These are phyloP conservation scores for Phytopythium oedochilum DNA, from an alignment of 352 stramenopile genomes.

Conservation along the genomic window DNA sequence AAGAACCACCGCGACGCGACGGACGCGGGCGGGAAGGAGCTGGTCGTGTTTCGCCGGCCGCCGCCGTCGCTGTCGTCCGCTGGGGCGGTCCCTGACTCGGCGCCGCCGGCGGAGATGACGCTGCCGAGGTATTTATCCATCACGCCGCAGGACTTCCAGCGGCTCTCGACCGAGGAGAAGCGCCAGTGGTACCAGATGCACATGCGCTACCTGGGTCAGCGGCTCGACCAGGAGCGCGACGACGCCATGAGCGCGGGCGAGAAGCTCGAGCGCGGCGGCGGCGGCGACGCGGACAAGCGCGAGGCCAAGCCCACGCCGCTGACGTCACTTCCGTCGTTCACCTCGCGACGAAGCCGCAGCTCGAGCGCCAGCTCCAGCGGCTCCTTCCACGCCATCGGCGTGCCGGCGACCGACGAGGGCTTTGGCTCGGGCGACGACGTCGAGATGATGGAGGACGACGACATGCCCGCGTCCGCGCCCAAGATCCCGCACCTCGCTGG, in stretches of 20 bases:
- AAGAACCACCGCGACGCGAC: conserved; percentile 18
- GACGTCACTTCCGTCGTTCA: conserved; percentile 2
- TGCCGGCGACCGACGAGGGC: conserved; percentile 25
- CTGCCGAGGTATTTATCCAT: conserved; percentile 41
- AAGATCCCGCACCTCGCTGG: conserved; percentile 30
- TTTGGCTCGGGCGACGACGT: conserved; percentile 31
- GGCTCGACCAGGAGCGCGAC: conserved; percentile 5
- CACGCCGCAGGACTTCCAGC: conserved; percentile 38
- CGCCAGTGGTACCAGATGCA: conserved; percentile 31
- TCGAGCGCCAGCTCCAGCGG: conserved; percentile 25
- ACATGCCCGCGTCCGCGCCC: conserved; percentile 8
- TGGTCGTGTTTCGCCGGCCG: conserved; percentile 31
- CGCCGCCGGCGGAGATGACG: background rate
- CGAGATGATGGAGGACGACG: conserved; percentile 42
- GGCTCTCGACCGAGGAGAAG: conserved; percentile 32
- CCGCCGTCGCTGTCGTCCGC: conserved; percentile 1
- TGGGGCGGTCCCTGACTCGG: conserved; percentile 10
- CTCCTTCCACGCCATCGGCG: conserved; percentile 31
- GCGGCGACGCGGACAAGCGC: conserved; percentile 5
- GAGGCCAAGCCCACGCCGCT: conserved; percentile 12
- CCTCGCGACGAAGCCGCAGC: conserved; percentile 11
- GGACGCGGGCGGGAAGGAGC: conserved; percentile 22
- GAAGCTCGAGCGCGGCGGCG: conserved; percentile 8
- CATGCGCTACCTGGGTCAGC: conserved; percentile 20
- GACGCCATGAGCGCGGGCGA: conserved; percentile 2